Percentiles rank a stretch among this genome's conserved stretches.
Conservation (phyloP, 192 early-diverging fungal species). For the Coemansia interrupta region DNA sequence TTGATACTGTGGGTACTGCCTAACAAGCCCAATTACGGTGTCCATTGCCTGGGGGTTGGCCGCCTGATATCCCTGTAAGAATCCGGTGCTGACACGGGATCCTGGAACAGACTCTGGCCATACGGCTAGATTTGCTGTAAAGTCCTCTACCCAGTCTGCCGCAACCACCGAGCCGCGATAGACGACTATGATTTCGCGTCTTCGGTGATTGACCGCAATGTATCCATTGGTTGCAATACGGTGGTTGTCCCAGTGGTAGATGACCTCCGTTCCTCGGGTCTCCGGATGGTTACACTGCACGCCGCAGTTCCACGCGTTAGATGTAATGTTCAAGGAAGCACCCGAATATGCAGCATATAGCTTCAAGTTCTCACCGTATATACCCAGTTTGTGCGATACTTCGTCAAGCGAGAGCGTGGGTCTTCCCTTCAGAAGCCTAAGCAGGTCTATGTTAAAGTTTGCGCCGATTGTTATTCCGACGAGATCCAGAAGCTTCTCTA, state of each 20-base stretch:
- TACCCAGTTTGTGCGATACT: not conserved
- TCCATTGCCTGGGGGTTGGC: conserved; percentile 9
- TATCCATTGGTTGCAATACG: conserved; percentile 23
- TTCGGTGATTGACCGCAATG: conserved; percentile 21
- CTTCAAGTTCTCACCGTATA: not conserved
- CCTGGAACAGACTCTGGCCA: conserved; percentile 17
- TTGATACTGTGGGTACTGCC: conserved; percentile 22
- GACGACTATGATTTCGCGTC: conserved; percentile 18
- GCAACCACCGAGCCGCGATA: conserved; percentile 20
- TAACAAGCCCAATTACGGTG: conserved; percentile 6
- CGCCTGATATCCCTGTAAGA: conserved; percentile 25
- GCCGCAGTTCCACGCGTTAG: conserved; percentile 20
- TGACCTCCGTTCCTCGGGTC: conserved; percentile 18
- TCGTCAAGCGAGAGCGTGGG: not conserved
- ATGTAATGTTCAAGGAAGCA: not conserved
- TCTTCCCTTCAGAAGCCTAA: not conserved
- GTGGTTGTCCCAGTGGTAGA: conserved; percentile 19
- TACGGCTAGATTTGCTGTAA: not conserved
- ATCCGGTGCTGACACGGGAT: conserved; percentile 26
- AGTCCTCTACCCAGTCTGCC: conserved; percentile 19
- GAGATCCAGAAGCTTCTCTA: no score
- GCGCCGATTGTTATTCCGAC: not conserved
- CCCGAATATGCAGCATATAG: conserved; percentile 11
- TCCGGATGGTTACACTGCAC: conserved; percentile 23
- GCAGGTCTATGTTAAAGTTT: not conserved